Evolutionary conservation across 176 grass and related monocot species (phyloP), one percentile per base, ranked within the genome.

Genomic region (Echinochloa phyllopogon): DNA sequence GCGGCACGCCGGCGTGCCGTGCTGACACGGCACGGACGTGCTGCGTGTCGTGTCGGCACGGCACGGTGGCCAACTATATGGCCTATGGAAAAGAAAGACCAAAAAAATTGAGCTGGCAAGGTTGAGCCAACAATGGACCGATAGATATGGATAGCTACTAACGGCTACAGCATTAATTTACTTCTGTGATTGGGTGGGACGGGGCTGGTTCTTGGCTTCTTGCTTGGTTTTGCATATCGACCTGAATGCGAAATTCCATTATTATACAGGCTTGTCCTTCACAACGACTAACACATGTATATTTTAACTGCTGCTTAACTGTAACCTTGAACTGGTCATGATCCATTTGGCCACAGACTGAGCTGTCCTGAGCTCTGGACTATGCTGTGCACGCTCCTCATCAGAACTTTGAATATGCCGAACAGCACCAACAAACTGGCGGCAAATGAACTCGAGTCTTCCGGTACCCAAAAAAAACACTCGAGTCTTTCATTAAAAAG

Each of bases 101-200:
- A 69, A 10, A 29, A 39, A 27, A 47, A 18, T 23, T 53, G 21
- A 24, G 36, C 57, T 62, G 10, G 10, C 69, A 37, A 37, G 56
- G 43, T 15, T 49, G 2, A 41, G 57, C 13, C 58, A 75, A 2
- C 9, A 4, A 65, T 1, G 40, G 10, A 6, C n/a, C 23, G 33
- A 8, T 40, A 6, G 51, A 4, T 18, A 52, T 61, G 21, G 2
- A 16, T 18, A 69, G 63, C 72, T 82, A 63, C 27, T 52, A 77
- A 76, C 83, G 78, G 60, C 60, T 45, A 48, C 0, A 27, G 1
- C 68, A 8, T 80, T 63, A 36, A 16, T 80, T 69, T 81, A 81
- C 21, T 53, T 15, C 15, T 23, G 74, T 81, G 58, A 73, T 37
- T 66, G n/a, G n/a, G 10, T 10, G 23, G 23, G 23, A 7, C 72